A percentile compares a stretch with the other conserved stretches of the same genome.
Conservation (phyloP, 768 basidiomycete species). For the Multifurca ochricompacta region DNA sequence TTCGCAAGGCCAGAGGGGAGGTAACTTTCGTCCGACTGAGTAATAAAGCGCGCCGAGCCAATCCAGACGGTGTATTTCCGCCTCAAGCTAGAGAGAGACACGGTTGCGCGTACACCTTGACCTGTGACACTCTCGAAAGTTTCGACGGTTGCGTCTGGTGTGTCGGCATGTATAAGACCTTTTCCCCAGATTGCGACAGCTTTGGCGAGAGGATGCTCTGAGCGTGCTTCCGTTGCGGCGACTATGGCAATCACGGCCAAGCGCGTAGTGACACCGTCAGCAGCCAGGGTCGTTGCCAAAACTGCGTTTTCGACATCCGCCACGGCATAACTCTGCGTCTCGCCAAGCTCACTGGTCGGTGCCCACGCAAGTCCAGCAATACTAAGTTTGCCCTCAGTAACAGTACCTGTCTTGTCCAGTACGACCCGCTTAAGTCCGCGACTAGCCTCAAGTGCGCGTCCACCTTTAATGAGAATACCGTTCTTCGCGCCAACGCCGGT, state of each 20-base stretch:
- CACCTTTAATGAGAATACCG: conserved; percentile 97
- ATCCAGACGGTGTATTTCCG: conserved; percentile 49
- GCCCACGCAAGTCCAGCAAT: conserved; percentile 78
- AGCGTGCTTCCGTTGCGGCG: conserved; percentile 79
- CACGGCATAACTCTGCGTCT: conserved; percentile 18
- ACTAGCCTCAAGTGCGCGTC: conserved; percentile 88
- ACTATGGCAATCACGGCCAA: conserved; percentile 71
- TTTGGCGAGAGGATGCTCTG: conserved; percentile 94
- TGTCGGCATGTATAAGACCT: conserved; percentile 41
- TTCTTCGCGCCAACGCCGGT: conserved; percentile 96
- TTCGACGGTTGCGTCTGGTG: conserved; percentile 50
- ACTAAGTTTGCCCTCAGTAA: conserved; percentile 89
- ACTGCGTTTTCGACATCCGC: conserved; percentile 19
- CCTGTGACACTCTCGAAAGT: conserved; percentile 87
- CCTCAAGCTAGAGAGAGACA: conserved; percentile 45
- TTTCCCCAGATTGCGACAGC: conserved; percentile 83
- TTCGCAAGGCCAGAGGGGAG: conserved; percentile 51
- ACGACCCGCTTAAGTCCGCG: conserved; percentile 73
- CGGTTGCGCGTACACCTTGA: conserved; percentile 70
- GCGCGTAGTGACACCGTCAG: conserved; percentile 55
- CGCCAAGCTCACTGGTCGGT: conserved; percentile 30
- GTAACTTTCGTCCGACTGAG: conserved; percentile 40
- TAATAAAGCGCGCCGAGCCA: conserved; percentile 69
- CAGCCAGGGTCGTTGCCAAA: conserved; percentile 32
- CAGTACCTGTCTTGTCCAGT: conserved; percentile 95